A percentile compares a stretch with the other conserved stretches of the same genome.
Evolutionary conservation across 345 rosid genomes (phyloP).

Genomic region (Pseudoturritis turrita): DNA sequence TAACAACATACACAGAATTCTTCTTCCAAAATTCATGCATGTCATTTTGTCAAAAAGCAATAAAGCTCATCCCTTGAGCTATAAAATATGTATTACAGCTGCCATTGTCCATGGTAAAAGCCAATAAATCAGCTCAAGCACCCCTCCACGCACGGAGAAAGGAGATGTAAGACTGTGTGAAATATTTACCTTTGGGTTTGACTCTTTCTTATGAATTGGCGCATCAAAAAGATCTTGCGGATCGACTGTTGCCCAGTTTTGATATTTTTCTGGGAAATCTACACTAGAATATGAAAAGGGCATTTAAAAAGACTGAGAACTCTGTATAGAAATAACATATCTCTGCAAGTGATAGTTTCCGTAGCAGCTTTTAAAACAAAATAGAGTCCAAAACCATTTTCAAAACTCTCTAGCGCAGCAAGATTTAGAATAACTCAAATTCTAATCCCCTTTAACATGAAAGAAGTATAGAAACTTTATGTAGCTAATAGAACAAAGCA

Average conservation of each 20-base stretch:
- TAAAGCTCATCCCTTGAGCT: background rate
- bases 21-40: conserved; percentile 5
- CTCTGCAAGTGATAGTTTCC: background rate
- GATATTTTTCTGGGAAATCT: conserved; percentile 83
- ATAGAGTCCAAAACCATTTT: background rate
- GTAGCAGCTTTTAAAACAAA: background rate
- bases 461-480: background rate
- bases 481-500: background rate
- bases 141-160: background rate
- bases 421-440: too few species aligned
- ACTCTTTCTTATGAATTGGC: conserved; percentile 49
- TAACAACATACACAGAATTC: background rate
- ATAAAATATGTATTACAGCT: background rate
- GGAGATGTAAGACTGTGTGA: background rate
- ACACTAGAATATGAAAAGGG: conserved; percentile 55
- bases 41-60: background rate
- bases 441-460: too few species aligned
- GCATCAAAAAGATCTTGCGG: conserved; percentile 87
- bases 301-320: conserved; percentile 6
- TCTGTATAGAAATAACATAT: background rate
- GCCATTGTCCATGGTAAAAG: background rate
- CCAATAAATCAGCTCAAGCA: background rate
- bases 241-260: conserved; percentile 62
- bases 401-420: too few species aligned
- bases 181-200: conserved; percentile 76